These are phyloP conservation scores for Aspergillus sp. DNA, from an alignment of 2,329 filamentous ascomycete species.

Conservation along the genomic window DNA sequence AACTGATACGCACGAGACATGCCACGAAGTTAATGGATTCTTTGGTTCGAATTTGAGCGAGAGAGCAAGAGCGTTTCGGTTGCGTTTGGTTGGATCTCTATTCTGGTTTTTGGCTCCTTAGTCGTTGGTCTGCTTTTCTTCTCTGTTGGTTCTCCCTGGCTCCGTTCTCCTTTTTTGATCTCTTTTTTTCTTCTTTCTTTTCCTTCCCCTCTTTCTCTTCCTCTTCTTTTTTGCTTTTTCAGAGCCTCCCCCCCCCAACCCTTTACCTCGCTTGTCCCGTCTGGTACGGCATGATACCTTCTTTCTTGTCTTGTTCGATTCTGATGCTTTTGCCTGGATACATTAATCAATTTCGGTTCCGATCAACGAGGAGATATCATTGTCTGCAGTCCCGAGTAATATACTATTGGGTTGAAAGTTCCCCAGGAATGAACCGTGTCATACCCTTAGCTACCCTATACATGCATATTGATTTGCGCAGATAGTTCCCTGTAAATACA, in stretches of 20 bases:
- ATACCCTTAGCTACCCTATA: no score
- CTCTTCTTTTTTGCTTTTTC: no score
- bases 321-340: background rate
- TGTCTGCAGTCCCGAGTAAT: background rate
- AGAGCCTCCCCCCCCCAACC: no score
- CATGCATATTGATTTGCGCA: no score
- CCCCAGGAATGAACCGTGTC: no score
- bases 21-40: background rate
- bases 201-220: no score
- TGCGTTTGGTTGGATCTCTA: slow-evolving; percentile 11
- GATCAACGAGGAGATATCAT: background rate
- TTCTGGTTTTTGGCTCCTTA: slow-evolving; percentile 8
- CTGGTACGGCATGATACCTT: slow-evolving; percentile 7
- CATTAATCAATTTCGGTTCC: no score
- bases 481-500: no score
- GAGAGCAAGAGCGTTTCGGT: slow-evolving; percentile 12
- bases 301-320: slow-evolving; percentile 4
- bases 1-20: background rate
- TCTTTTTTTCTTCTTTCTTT: no score
- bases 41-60: slow-evolving; percentile 11
- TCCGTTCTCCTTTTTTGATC: no score
- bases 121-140: slow-evolving; percentile 5
- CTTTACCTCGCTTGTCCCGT: background rate
- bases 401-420: no score
- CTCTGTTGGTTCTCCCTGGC: slow-evolving; percentile 4